Percentiles rank a stretch among this genome's conserved stretches.
These are phyloP conservation scores for Rhizopogon sp. DNA, from an alignment of 768 basidiomycete genomes.

Conservation along the genomic window DNA sequence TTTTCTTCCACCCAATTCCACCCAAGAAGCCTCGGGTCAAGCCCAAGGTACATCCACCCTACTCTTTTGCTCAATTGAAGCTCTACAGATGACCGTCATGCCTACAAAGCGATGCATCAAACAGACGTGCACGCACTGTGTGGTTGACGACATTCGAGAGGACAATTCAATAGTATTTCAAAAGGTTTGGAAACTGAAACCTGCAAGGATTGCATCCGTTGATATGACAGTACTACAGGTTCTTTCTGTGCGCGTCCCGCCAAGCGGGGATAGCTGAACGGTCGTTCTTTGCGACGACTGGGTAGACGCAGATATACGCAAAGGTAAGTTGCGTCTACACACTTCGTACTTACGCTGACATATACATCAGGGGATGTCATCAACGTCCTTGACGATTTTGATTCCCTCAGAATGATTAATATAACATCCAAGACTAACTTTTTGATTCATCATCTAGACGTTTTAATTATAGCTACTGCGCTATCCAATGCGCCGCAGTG, in stretches of 20 bases:
- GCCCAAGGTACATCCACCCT: slow-evolving; percentile 13
- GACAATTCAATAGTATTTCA: slow-evolving; percentile 25
- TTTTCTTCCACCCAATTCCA: slow-evolving; percentile 44
- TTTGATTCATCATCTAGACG: slow-evolving; percentile 87
- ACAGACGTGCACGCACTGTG: slow-evolving; percentile 49
- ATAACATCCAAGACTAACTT: slow-evolving; percentile 63
- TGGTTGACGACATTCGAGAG: slow-evolving; percentile 43
- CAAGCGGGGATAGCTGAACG: slow-evolving; percentile 32
- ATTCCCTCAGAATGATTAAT: slow-evolving; percentile 38
- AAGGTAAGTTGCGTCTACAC: slow-evolving; percentile 37
- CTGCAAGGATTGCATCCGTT: neutral
- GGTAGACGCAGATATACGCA: slow-evolving; percentile 55
- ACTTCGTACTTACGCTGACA: neutral
- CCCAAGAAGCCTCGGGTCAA: slow-evolving; percentile 26
- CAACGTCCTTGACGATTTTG: slow-evolving; percentile 61
- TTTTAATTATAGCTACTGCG: slow-evolving; percentile 86
- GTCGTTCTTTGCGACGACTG: slow-evolving; percentile 78
- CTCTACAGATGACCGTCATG: slow-evolving; percentile 6
- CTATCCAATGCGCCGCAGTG: slow-evolving; percentile 83
- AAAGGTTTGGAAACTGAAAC: slow-evolving; percentile 32
- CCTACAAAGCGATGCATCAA: slow-evolving; percentile 19
- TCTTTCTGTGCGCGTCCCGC: slow-evolving; percentile 44
- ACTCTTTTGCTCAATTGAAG: slow-evolving; percentile 4
- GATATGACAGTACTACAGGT: slow-evolving; percentile 30
- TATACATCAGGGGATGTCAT: slow-evolving; percentile 64